Conservation (phyloP, 345 rosid genomes). For the Diplotaxis tenuifolia region DNA sequence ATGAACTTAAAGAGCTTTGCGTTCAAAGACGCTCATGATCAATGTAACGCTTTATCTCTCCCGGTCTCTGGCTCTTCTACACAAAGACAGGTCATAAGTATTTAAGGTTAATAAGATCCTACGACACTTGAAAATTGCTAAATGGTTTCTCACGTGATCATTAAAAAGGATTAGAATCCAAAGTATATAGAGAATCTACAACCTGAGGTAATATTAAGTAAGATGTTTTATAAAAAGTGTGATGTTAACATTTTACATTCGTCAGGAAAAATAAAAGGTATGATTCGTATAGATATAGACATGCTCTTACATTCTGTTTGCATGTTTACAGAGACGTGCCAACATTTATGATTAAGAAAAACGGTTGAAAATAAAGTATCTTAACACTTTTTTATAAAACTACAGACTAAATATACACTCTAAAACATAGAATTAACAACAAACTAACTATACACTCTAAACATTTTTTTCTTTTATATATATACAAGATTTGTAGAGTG, state of each 20-base stretch:
- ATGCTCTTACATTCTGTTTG: not conserved
- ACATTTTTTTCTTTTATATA: not conserved
- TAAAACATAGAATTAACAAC: no score
- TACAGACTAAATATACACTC: not conserved
- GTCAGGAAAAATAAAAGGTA: not conserved
- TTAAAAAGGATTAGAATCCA: not conserved
- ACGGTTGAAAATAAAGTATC: not conserved
- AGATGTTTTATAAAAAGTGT: not conserved
- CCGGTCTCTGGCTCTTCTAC: not conserved
- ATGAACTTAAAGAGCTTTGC: conserved; percentile 3
- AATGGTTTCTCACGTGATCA: conserved; percentile 23
- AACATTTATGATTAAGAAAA: not conserved
- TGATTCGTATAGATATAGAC: not conserved
- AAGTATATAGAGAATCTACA: no score
- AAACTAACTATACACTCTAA: no score
- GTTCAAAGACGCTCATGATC: conserved; percentile 27
- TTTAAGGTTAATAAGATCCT: conserved; percentile 19
- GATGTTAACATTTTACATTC: not conserved
- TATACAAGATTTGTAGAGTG: not conserved
- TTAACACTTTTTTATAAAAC: not conserved
- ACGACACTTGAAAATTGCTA: conserved; percentile 24
- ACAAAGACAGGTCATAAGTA: conserved; percentile 22
- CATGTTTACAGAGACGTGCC: not conserved
- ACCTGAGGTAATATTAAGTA: not conserved
- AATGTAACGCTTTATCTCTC: conserved; percentile 1